A percentile compares a stretch with the other conserved stretches of the same genome.
phyloP scores from a whole-genome alignment of 2,329 filamentous ascomycete genomes.

The Colletotrichum tropicale region DNA sequence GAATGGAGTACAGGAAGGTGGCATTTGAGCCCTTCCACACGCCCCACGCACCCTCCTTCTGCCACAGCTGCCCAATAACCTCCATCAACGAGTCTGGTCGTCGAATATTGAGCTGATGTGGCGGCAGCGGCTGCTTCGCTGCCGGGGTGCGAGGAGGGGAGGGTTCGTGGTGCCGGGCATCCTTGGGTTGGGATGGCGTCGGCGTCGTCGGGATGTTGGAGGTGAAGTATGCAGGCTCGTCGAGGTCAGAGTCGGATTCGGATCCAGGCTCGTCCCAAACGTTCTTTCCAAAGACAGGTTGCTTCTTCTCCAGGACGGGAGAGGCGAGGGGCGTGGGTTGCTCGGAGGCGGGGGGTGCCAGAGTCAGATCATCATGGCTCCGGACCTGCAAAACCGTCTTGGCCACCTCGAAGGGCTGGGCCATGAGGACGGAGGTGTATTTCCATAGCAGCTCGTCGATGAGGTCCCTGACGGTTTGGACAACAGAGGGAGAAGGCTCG shows the following conservation, averaged over 20 bases:
- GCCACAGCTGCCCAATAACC: slow-evolving; percentile 86
- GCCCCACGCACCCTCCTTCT: slow-evolving; percentile 86
- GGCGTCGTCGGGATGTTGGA: slow-evolving; percentile 64
- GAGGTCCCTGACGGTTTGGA: slow-evolving; percentile 77
- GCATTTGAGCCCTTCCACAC: slow-evolving; percentile 95
- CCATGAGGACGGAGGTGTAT: slow-evolving; percentile 86
- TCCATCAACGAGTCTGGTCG: slow-evolving; percentile 83
- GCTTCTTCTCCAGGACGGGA: slow-evolving; percentile 31
- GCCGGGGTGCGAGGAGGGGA: slow-evolving; percentile 37
- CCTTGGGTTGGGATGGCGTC: slow-evolving; percentile 42
- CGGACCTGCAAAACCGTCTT: slow-evolving; percentile 89
- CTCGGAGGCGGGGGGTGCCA: slow-evolving; percentile 22
- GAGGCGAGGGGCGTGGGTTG: slow-evolving; percentile 29
- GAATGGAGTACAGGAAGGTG: slow-evolving; percentile 88
- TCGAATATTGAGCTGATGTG: slow-evolving; percentile 72
- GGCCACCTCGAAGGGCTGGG: slow-evolving; percentile 96
- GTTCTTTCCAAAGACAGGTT: slow-evolving; percentile 35
- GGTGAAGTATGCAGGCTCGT: slow-evolving; percentile 86
- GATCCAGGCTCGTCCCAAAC: slow-evolving; percentile 32
- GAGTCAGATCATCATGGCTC: slow-evolving; percentile 50
- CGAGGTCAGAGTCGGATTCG: slow-evolving; percentile 72
- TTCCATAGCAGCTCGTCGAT: slow-evolving; percentile 89
- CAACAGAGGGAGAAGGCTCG: slow-evolving; percentile 75
- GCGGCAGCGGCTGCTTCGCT: slow-evolving; percentile 36
- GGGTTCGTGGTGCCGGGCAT: slow-evolving; percentile 32